phyloP scores from a whole-genome alignment of 768 basidiomycete species.

The Phlegmacium glaucopus region DNA sequence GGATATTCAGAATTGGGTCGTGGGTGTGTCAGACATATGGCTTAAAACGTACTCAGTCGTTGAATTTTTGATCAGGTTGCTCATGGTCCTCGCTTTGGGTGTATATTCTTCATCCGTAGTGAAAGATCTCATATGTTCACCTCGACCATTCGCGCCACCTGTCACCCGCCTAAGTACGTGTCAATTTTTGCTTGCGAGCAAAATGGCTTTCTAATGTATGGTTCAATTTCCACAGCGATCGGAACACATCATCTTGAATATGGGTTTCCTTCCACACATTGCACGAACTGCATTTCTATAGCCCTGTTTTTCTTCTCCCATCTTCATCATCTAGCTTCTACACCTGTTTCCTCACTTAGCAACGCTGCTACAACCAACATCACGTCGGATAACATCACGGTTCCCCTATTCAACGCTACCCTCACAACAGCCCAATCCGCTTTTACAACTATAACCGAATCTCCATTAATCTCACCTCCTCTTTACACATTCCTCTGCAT shows the following conservation, averaged over 20 bases:
- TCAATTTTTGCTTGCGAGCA: neutral
- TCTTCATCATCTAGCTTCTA: slow-evolving; percentile 48
- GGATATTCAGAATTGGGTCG: slow-evolving; percentile 68
- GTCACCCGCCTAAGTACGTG: slow-evolving; percentile 81
- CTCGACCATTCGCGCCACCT: slow-evolving; percentile 87
- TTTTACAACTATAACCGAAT: no score
- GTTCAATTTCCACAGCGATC: slow-evolving; percentile 46
- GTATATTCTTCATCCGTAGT: slow-evolving; percentile 85
- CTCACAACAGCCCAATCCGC: slow-evolving; percentile 15
- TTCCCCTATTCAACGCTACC: neutral
- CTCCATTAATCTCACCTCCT: slow-evolving; percentile 36
- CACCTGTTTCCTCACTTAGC: slow-evolving; percentile 12
- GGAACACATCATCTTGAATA: slow-evolving; percentile 85
- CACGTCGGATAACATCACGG: slow-evolving; percentile 3
- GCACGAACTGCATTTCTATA: slow-evolving; percentile 87
- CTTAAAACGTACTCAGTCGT: no score
- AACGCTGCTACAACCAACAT: slow-evolving; percentile 2
- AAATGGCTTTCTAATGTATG: neutral
- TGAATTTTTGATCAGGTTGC: slow-evolving; percentile 48
- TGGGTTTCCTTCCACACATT: slow-evolving; percentile 95
- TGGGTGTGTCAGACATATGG: slow-evolving; percentile 63
- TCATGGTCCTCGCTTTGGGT: slow-evolving; percentile 70
- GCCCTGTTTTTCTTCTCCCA: slow-evolving; percentile 74
- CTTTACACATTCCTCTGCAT: slow-evolving; percentile 40
- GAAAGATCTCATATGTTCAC: slow-evolving; percentile 89